Base-by-base conservation (phyloP, 345 rosid genomes). In the rapeseed (Brassica napus) region DNA sequence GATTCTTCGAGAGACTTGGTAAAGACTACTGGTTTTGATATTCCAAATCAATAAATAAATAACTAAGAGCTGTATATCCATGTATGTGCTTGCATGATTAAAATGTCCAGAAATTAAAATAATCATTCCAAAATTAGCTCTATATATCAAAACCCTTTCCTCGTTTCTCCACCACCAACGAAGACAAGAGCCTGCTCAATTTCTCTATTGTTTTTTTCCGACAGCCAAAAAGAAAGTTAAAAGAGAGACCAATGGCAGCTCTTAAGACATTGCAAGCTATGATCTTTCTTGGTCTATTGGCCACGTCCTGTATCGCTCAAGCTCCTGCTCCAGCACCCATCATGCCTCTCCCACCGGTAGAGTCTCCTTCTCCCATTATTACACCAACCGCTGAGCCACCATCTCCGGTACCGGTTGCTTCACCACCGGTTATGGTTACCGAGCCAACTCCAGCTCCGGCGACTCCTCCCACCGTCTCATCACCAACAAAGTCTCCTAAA, bases 291-390 rank as follows among this genome's bases (percentile, higher is more conserved):
- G 91, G 90, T 77, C 86, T 93, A 58, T 64, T 93, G 79, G 87
- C 87, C 77, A 84, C 89, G 3, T 85, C 94, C 0, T 87, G 91
- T 83, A 59, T 85, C 68, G 95, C 97, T 16, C 95, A 91, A 71
- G 85, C 85, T 8, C 83, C 95, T 30, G 69, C 30, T 65, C 57
- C 69, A 5, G 54, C 87, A 0, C 83, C 84, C 0, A 58, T 65
- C 1, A 71, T 68, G 34, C 8, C 70, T 65, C 69, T 75, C 62
- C 80, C 83, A 3, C 83, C 79, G 4, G 72, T 75, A 2, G 73
- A 44, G 10, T 75, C 81, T 63, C 92, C 89, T 16, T 47, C 91
- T 16, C 82, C 69, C 1, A 79, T 85, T 32, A 75, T 90, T 14
- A 37, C 92, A 5, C 81, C 75, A 71, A 52, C 76, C 23, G 54